These are phyloP conservation scores for Pseudogymnoascus sp. DNA, from an alignment of 2,329 filamentous ascomycete genomes.

Conservation along the genomic window DNA sequence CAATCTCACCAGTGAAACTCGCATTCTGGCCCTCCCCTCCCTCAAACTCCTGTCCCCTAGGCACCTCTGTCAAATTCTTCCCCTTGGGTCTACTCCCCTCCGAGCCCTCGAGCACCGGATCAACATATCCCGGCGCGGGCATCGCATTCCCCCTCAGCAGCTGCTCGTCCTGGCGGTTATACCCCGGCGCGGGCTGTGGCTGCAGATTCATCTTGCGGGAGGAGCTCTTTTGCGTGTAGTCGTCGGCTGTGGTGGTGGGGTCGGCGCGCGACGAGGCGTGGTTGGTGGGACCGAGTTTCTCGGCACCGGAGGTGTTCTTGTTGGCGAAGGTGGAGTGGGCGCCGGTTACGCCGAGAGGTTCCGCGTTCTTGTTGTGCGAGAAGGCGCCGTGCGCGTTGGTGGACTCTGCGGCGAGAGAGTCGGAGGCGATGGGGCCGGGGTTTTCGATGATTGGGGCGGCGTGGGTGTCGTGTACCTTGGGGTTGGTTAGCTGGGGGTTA, in stretches of 20 bases:
- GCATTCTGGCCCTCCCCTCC: constrained; percentile 24
- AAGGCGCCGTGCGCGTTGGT: constrained; percentile 51
- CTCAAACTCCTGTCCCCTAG: constrained; percentile 17
- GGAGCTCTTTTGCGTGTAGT: constrained; percentile 12
- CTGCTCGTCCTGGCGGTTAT: constrained; percentile 11
- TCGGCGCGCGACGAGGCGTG: constrained; percentile 3
- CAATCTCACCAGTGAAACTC: constrained; percentile 34
- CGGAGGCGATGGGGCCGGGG: constrained; percentile 53
- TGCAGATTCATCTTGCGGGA: constrained; percentile 14
- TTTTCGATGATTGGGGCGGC: constrained; percentile 49
- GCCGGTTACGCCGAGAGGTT: constrained; percentile 41
- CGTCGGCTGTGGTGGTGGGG: constrained; percentile 13
- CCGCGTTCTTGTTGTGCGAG: constrained; percentile 47
- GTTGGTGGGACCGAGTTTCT: constrained; percentile 35
- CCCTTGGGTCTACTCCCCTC: constrained; percentile 22
- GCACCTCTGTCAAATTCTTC: constrained; percentile 25
- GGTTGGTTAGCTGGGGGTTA: constrained; percentile 22
- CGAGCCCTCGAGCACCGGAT: not conserved
- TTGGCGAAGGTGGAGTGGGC: constrained; percentile 47
- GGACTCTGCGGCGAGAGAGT: constrained; percentile 72
- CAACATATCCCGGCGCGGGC: constrained; percentile 25
- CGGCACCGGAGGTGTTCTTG: constrained; percentile 45
- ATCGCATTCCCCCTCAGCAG: constrained; percentile 15
- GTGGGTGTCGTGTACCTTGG: constrained; percentile 41
- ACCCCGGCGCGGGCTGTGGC: constrained; percentile 11